Base-by-base conservation (phyloP, 2,329 filamentous ascomycete species). In the Parafenestella ontariensis region DNA sequence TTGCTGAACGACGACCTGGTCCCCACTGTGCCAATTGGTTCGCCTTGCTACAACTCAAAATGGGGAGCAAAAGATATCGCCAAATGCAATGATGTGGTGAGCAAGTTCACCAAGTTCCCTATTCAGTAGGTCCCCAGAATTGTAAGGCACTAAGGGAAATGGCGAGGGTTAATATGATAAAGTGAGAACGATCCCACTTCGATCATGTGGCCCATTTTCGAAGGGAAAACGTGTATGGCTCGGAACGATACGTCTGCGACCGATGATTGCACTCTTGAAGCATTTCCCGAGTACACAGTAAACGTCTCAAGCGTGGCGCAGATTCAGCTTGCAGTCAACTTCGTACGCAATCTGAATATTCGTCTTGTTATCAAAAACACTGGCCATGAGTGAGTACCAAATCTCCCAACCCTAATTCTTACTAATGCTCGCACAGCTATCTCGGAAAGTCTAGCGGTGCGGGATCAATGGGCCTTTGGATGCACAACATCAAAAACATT, bases 181-280 rank as follows among this genome's bases (percentile, higher is more conserved):
- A 59, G 59, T 33, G 61, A 56, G 10, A 59, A 56, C 23, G 54
- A 65, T 15, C 64, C 64, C 6, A 68, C 66, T 0, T 69, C 65
- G 0, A 64, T 68, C 37, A 66, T 68, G 58, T 68, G 55, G 50
- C 64, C 65, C 1, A 49, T 69, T 2, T 71, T 62, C 46, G 59
- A 69, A 34, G 66, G 64, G 21, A 52, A 54, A 21, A 68, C 68
- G 10, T 71, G 69, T 34, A 54, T 66, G 50, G 59, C 64, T 3
- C 58, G 53, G 5, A 44, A 56, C 15, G 47, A 58, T 20, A 50
- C 62, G 1, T 46, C 20, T 31, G 48, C 37, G 17, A 53, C 52
- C 9, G 23, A 26, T 11, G 6, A 3, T 18, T 66, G 59, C 34
- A 59, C 59, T 5, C 36, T 64, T 3, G 58, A 62, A 5, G 60